Percentiles rank a stretch among this genome's conserved stretches.
Conservation (phyloP, 2,329 filamentous ascomycete species). For the Aspergillus hortae region DNA sequence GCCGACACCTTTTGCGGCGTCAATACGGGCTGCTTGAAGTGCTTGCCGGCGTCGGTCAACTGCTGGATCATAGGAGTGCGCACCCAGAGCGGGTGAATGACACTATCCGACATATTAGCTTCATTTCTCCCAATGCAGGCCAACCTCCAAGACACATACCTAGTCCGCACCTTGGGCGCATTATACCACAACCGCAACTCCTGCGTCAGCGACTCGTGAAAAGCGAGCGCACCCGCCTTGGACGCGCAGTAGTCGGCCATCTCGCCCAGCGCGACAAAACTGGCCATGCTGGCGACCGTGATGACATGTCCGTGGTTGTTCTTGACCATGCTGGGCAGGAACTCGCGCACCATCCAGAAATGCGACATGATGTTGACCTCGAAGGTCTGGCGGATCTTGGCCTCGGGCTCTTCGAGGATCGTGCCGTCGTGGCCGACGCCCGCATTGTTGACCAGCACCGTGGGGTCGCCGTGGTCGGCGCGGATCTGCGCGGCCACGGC, state of each 20-base stretch:
- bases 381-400: conserved; percentile 47
- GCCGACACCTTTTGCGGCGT: conserved; percentile 42
- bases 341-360: conserved; percentile 50
- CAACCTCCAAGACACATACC: conserved; percentile 15
- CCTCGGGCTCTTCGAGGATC: conserved; percentile 46
- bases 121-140: not conserved
- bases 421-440: conserved; percentile 47
- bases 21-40: conserved; percentile 34
- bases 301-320: conserved; percentile 55
- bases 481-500: conserved; percentile 38
- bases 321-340: conserved; percentile 50
- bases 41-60: conserved; percentile 28
- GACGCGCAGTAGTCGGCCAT: conserved; percentile 53
- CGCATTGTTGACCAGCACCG: conserved; percentile 50
- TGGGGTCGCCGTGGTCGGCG: conserved; percentile 40
- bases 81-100: conserved; percentile 43
- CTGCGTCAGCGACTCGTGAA: conserved; percentile 49
- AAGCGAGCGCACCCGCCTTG: conserved; percentile 51
- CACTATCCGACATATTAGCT: conserved; percentile 14
- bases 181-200: conserved; percentile 37
- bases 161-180: conserved; percentile 37
- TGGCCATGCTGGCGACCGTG: conserved; percentile 53
- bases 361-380: conserved; percentile 52
- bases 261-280: conserved; percentile 45
- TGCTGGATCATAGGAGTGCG: conserved; percentile 46